phyloP scores from a whole-genome alignment of 257 asterid species.

The Voacanga thouarsii region DNA sequence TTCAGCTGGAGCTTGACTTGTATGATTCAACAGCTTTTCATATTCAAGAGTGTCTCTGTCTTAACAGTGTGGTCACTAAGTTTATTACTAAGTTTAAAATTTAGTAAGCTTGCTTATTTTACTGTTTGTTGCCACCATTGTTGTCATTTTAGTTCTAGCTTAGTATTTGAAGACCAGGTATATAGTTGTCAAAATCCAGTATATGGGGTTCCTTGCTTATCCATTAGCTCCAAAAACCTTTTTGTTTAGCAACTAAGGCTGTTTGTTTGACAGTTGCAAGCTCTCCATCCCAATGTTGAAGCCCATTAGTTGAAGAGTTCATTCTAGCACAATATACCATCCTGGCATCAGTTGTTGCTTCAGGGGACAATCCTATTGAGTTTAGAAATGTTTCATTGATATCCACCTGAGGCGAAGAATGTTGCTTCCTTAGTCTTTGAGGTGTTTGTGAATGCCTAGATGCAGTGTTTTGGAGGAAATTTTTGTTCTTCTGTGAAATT shows the following conservation, averaged over 20 bases:
- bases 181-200: neutral
- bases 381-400: neutral
- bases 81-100: neutral
- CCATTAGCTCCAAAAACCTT: neutral
- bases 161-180: neutral
- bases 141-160: neutral
- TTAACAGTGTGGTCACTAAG: neutral
- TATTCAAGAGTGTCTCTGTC: neutral
- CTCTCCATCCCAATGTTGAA: neutral
- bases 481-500: neutral
- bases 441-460: neutral
- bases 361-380: neutral
- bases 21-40: neutral
- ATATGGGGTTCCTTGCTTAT: neutral
- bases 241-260: neutral
- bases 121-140: neutral
- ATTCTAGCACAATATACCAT: neutral
- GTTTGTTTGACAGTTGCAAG: neutral
- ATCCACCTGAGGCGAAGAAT: neutral
- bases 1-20: neutral
- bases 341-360: neutral
- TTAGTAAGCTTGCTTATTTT: neutral
- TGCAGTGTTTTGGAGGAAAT: neutral
- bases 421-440: slow-evolving; percentile 4
- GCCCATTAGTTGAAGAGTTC: neutral